Base-by-base conservation (phyloP, 2,329 filamentous ascomycete species). In the Aspergillus bombycis region DNA sequence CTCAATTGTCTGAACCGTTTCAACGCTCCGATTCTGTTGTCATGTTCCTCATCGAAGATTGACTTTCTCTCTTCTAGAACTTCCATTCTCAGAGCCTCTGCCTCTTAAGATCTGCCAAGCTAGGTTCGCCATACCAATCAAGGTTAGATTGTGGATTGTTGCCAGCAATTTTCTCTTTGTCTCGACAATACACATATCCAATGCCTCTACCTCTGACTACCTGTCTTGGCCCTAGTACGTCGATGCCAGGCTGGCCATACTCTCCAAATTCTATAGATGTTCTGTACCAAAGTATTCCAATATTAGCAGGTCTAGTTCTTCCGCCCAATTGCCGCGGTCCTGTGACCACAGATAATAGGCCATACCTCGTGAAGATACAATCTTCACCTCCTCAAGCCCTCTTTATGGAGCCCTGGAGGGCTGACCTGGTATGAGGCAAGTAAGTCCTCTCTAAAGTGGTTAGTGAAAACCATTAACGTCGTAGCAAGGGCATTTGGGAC, bases 381-480 rank as follows among this genome's bases (percentile, higher is more conserved):
- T 21, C 11, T 26, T 14, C 21, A 12, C 21, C 26, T 48, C 45
- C 26, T 48, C 45, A 23, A 26, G 21, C 5, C 45, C 10, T 48
- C 21, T 12, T 6, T 3, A 23, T 48, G n/a, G 10, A 48, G 11
- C 16, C 26, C 21, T 48, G 45, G 21, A 26, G 21, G 11, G 23
- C 21, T 23, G 45, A 48, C 45, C 14, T 21, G 21, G 21, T 21
- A 48, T 48, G 45, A 6, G 45, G 21, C 11, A 48, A 14, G 14
- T 48, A 48, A 21, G 10, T 5, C 8, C 54, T 61, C 46, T 16
- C 64, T 64, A 45, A 67, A 64, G 23, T 66, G 65, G 28, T 61
- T 58, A 6, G 66, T 59, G 5, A 62, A 66, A 50, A 67, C 43
- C 2, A 64, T 66, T 21, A 67, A 23, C 8, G 63, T 66, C n/a